Base-by-base conservation (phyloP, 208 protist species). In the Crithidia bombi region DNA sequence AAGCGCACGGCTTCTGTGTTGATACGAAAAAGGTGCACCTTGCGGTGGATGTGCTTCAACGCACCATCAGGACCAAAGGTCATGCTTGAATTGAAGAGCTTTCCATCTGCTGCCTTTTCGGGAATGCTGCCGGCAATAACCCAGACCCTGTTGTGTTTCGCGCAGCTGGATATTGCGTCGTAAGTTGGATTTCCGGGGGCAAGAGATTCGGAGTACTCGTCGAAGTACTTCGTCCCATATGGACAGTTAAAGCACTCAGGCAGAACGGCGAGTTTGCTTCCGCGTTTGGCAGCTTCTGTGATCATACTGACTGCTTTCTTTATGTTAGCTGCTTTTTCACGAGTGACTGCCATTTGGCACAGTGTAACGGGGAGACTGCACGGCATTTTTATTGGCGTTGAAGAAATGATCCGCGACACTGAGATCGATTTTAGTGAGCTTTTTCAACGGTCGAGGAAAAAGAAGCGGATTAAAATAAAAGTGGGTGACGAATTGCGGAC, bases 11-110 rank as follows among this genome's bases (percentile, higher is more conserved):
- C 81, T 9, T 98, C 96, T 3, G 98, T 96, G 73, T 98, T 95
- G 47, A 99, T 97, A 55, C 98, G 90, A 68, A 99, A 99, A 6
- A 99, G 82, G 68, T 99, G 98, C 36, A 99, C 80, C 73, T 98
- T 98, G 17, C 95, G 73, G 52, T 98, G 93, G 10, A 90, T 90
- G 44, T 87, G 90, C n/a, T 95, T 63, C 15, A 98, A 69, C 12
- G 82, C 67, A 0, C 98, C 98, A 19, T 97, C 66, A 3, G 93
- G 85, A 39, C 86, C 81, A 79, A 97, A 98, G 3, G 93, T 93
- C 71, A 97, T 88, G 73, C 82, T 91, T 9, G 94, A 96, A 72
- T 99, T 99, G 82, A 94, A 99, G 2, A 99, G 61, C 59, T 97
- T 96, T 28, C 90, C 87, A 32, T 95, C 82, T 3, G 36, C 51